Percentiles rank a stretch among this genome's conserved stretches.
Evolutionary conservation across 129 eudicot species (phyloP).

Genomic region (Flaveria linearis): DNA sequence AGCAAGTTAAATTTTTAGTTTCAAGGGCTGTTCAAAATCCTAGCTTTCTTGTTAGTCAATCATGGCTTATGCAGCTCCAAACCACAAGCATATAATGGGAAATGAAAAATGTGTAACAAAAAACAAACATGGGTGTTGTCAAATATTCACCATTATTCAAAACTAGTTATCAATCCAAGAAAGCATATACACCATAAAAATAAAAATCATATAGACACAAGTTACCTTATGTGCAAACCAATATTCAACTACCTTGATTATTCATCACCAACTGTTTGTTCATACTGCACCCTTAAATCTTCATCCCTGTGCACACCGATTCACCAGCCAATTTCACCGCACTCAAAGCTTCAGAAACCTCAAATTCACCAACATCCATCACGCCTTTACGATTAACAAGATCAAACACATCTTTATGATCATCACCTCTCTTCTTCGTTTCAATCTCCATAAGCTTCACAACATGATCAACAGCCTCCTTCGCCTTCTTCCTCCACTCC

Average conservation of each 20-base stretch:
- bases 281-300: neutral
- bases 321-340: slow-evolving; percentile 46
- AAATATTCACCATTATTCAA: slow-evolving; percentile 8
- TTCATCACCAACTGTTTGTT: too few species aligned
- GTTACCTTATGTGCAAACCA: too few species aligned
- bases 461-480: slow-evolving; percentile 52
- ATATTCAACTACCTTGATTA: too few species aligned
- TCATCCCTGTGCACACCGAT: neutral
- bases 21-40: too few species aligned
- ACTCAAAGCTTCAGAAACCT: slow-evolving; percentile 45
- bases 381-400: neutral
- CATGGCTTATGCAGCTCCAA: neutral
- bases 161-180: neutral
- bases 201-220: too few species aligned
- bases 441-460: slow-evolving; percentile 38
- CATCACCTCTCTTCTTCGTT: slow-evolving; percentile 27
- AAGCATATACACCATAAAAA: too few species aligned
- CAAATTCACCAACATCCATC: slow-evolving; percentile 33
- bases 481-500: slow-evolving; percentile 51
- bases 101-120: neutral
- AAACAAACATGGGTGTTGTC: neutral
- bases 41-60: neutral
- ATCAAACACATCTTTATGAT: neutral
- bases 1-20: neutral
- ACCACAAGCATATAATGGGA: neutral